Evolutionary conservation across 2,329 filamentous ascomycete genomes (phyloP), one percentile per base, ranked within the genome.

Genomic region (Plectosphaerella cucumerina): DNA sequence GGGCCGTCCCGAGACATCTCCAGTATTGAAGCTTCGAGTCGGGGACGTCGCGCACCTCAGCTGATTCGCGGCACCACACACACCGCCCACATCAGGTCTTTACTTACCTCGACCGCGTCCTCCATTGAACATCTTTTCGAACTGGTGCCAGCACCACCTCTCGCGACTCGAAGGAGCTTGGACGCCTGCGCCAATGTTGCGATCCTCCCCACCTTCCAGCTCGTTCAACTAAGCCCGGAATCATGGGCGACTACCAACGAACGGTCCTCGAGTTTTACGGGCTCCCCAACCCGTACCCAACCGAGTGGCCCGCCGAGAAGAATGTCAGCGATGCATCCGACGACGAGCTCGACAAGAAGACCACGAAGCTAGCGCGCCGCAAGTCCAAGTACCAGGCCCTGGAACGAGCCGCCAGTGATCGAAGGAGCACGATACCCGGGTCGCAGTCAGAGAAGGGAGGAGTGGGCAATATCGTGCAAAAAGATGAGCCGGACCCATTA

Each of bases 401-500:
- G 48, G 90, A 94, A 66, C 81, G 86, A 52, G 84, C 84, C 49
- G 81, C 87, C 45, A 88, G 86, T 67, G 82, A 85, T 59, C 79
- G 85, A 52, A 80, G 81, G 61, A 89, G 82, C 65, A 72, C 78
- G 47, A 70, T 89, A 17, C 80, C 83, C 1, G 87, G 87, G 1
- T 82, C 86, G 5, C 83, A 90, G 65, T 82, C 81, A 3, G 81
- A 80, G 47, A 73, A 69, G 55, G 81, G 84, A 62, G 86, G 86
- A 26, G 76, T 86, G 44, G 87, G 89, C 57, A 94, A 85, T 60
- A 71, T 93, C 54, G 89, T 96, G 26, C 89, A 94, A 64, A 88
- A 88, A 65, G 94, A 99, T 65, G 95, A 99, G 68, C 82, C 90
- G 2, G 94, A 99, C 70, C 91, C 94, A 5, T 70, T 99, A 49